Conservation (phyloP, 495 filamentous ascomycete species). For the Podospora sp. region DNA sequence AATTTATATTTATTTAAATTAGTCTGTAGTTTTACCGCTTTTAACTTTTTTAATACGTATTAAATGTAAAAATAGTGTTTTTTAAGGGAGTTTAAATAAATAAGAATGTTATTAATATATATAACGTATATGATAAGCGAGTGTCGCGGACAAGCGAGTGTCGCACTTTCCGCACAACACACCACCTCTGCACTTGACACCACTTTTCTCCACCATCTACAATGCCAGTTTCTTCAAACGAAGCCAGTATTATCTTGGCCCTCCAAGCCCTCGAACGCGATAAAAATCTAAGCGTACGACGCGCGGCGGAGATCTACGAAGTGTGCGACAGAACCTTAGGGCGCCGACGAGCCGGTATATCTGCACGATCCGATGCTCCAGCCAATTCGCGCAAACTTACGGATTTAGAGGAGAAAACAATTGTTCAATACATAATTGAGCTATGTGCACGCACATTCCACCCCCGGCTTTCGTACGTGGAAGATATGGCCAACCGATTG, state of each 20-base stretch:
- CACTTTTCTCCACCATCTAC: neutral
- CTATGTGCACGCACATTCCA: no score
- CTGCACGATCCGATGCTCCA: no score
- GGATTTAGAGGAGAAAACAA: no score
- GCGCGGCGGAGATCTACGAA: no score
- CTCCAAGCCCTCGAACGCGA: no score
- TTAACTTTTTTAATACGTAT: neutral
- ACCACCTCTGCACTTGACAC: neutral
- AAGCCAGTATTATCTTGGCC: neutral
- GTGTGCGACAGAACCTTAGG: no score
- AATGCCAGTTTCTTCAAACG: neutral
- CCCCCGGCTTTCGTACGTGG: no score
- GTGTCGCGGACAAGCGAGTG: neutral
- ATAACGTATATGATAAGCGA: conserved; percentile 1
- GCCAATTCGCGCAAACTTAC: no score
- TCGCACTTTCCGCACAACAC: neutral
- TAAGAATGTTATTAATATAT: neutral
- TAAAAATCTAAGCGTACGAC: no score
- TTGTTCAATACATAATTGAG: no score
- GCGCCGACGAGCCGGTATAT: no score
- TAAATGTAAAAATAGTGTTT: neutral
- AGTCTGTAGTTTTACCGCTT: neutral
- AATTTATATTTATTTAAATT: conserved; percentile 4
- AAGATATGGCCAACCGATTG: no score
- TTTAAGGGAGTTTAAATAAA: neutral